These are phyloP conservation scores for Prunus davidiana DNA, from an alignment of 306 rosid species.

Conservation along the genomic window DNA sequence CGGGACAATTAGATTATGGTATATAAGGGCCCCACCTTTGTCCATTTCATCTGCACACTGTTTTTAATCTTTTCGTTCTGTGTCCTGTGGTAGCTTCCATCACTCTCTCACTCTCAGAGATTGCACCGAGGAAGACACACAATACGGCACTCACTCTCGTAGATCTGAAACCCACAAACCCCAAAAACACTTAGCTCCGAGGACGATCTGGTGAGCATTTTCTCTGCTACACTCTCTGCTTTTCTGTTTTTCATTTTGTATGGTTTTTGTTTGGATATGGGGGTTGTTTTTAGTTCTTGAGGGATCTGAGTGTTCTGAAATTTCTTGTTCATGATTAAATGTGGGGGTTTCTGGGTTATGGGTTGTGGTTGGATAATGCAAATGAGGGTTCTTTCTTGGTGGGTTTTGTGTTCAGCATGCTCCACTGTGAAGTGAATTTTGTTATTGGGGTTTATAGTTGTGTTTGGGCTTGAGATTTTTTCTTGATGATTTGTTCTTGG, in stretches of 20 bases:
- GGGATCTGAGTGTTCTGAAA: slow-evolving; percentile 11
- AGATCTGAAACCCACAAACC: slow-evolving; percentile 40
- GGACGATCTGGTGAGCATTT: slow-evolving; percentile 35
- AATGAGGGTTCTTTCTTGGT: slow-evolving; percentile 1
- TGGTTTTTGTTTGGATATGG: not conserved
- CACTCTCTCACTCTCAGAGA: not conserved
- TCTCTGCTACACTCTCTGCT: not conserved
- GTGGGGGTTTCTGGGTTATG: slow-evolving; percentile 7
- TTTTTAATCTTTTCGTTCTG: not conserved
- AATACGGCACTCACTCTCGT: not conserved
- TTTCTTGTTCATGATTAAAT: not conserved
- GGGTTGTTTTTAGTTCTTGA: not conserved
- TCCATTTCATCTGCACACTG: not conserved
- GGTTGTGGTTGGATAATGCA: not conserved
- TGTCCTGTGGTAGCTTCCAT: not conserved
- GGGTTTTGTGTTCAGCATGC: not conserved
- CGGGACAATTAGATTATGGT: slow-evolving; percentile 2
- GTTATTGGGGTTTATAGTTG: not conserved
- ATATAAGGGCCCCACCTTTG: slow-evolving; percentile 19
- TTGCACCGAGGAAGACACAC: slow-evolving; percentile 15
- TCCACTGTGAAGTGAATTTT: slow-evolving; percentile 15
- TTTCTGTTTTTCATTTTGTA: not conserved
- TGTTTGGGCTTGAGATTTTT: slow-evolving; percentile 22
- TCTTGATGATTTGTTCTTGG: slow-evolving; percentile 1
- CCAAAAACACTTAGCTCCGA: not conserved